Percentiles rank a stretch among this genome's conserved stretches.
phyloP scores from a whole-genome alignment of 805 yeast species.

The Brettanomyces sp. region DNA sequence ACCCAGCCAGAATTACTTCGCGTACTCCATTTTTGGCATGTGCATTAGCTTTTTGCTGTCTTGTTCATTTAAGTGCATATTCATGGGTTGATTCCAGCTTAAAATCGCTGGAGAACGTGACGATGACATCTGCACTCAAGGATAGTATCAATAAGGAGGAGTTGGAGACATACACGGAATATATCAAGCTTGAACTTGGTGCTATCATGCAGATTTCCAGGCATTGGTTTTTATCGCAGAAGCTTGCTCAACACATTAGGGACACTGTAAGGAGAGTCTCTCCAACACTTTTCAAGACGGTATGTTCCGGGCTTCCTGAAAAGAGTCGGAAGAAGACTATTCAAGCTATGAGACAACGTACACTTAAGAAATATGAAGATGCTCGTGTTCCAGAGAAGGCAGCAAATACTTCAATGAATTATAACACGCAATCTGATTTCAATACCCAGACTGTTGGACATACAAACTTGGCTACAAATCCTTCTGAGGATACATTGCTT shows the following conservation, averaged over 20 bases:
- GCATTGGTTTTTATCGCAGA: constrained; percentile 44
- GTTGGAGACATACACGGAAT: constrained; percentile 35
- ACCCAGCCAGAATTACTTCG: constrained; percentile 31
- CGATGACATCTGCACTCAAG: constrained; percentile 10
- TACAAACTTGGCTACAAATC: not conserved
- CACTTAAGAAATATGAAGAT: not conserved
- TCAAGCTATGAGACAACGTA: not conserved
- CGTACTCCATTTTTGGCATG: constrained; percentile 47
- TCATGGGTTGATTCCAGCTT: constrained; percentile 40
- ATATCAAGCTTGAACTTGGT: constrained; percentile 38
- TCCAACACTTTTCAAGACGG: constrained; percentile 30
- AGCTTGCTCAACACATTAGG: constrained; percentile 35
- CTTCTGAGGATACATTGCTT: not conserved
- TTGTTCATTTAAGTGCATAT: constrained; percentile 44
- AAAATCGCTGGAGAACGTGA: constrained; percentile 7
- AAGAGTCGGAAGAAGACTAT: not conserved
- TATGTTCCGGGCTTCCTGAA: constrained; percentile 26
- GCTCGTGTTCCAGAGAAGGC: not conserved
- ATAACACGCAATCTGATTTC: not conserved
- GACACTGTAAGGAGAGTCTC: constrained; percentile 35
- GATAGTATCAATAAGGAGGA: constrained; percentile 26
- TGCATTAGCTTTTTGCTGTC: constrained; percentile 41
- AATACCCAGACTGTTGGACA: not conserved
- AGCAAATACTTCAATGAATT: not conserved
- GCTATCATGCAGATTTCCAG: constrained; percentile 40